Percentiles rank a stretch among this genome's conserved stretches.
phyloP scores from a whole-genome alignment of 371 early-diverging fungal genomes.

The Syncephalastrum contaminatum region DNA sequence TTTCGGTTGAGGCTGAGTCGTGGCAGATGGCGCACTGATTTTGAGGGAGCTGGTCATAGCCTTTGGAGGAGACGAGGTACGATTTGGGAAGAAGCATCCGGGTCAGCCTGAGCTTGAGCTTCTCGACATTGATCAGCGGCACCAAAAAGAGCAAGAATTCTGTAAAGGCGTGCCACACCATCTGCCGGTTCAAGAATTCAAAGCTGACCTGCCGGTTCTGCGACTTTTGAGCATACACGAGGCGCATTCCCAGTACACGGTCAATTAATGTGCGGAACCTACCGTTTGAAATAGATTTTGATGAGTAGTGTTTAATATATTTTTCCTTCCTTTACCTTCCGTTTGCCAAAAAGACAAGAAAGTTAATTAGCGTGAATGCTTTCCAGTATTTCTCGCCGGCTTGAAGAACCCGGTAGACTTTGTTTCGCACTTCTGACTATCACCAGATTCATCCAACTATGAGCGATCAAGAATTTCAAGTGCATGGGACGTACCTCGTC shows the following conservation, averaged over 20 bases:
- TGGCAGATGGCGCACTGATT: slow-evolving; percentile 76
- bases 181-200: slow-evolving; percentile 91
- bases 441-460: too few species aligned
- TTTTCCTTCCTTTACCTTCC: slow-evolving; percentile 65
- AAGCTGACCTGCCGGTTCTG: slow-evolving; percentile 81
- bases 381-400: slow-evolving; percentile 66
- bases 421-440: slow-evolving; percentile 54
- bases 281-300: too few species aligned
- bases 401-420: slow-evolving; percentile 66
- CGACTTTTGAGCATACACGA: slow-evolving; percentile 79
- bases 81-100: slow-evolving; percentile 57
- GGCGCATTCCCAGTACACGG: slow-evolving; percentile 76
- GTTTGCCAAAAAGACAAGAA: slow-evolving; percentile 78
- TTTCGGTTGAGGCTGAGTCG: slow-evolving; percentile 42
- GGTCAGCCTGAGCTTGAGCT: slow-evolving; percentile 62
- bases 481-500: slow-evolving; percentile 42
- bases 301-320: too few species aligned
- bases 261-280: slow-evolving; percentile 78
- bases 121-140: slow-evolving; percentile 80
- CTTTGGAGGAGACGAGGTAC: slow-evolving; percentile 49
- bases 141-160: slow-evolving; percentile 89
- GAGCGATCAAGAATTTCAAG: too few species aligned
- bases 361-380: slow-evolving; percentile 70
- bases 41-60: slow-evolving; percentile 56
- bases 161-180: slow-evolving; percentile 94